These are phyloP conservation scores for Murraya paniculata DNA, from an alignment of 345 rosid species.

Conservation along the genomic window DNA sequence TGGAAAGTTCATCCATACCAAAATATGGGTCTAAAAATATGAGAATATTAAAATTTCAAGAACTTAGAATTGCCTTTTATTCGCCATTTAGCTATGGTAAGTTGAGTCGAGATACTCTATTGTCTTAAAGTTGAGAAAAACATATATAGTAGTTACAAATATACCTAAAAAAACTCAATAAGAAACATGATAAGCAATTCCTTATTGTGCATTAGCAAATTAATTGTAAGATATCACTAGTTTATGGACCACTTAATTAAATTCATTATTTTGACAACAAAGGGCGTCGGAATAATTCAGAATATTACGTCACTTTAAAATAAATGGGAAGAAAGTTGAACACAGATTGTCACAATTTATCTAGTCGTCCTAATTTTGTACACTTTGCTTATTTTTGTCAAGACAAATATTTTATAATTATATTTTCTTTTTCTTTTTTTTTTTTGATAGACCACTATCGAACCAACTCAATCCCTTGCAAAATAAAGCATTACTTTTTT, in stretches of 20 bases:
- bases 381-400: neutral
- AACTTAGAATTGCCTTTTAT: no score
- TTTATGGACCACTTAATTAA: conserved; percentile 2
- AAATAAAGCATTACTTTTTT: neutral
- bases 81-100: no score
- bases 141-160: neutral
- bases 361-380: neutral
- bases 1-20: no score
- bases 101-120: no score
- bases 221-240: neutral
- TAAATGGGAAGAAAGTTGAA: conserved; percentile 3
- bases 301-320: neutral
- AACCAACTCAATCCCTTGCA: neutral
- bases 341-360: neutral
- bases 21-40: no score
- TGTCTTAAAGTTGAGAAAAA: neutral
- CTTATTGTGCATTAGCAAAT: neutral
- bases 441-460: neutral
- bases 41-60: no score
- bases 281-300: neutral
- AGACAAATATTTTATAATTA: neutral
- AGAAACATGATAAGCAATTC: neutral
- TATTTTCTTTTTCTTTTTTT: neutral
- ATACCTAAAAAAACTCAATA: neutral
- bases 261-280: neutral